Percentiles rank a stretch among this genome's conserved stretches.
Conservation (phyloP, 2,329 filamentous ascomycete genomes). For the Pseudopithomyces chartarum region DNA sequence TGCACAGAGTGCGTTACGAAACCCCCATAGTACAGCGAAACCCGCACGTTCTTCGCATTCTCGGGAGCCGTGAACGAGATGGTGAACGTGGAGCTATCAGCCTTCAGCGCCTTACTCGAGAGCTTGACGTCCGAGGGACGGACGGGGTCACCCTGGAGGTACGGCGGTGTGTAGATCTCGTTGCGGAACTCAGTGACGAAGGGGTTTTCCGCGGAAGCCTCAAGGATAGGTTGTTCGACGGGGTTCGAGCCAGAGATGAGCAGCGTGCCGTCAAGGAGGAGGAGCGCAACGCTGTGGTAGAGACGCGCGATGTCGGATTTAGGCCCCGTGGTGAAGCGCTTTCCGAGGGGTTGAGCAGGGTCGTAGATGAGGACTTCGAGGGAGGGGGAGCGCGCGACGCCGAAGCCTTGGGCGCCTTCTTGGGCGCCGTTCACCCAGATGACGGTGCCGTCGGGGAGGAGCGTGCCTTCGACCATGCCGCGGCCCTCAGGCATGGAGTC, state of each 20-base stretch:
- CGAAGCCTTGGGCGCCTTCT: conserved; percentile 64
- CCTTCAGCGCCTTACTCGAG: conserved; percentile 50
- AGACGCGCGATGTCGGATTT: conserved; percentile 53
- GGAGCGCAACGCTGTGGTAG: conserved; percentile 65
- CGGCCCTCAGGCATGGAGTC: conserved; percentile 64
- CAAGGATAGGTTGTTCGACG: conserved; percentile 61
- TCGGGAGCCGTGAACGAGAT: conserved; percentile 54
- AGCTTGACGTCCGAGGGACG: conserved; percentile 57
- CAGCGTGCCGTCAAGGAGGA: conserved; percentile 64
- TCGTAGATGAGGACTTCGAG: conserved; percentile 64
- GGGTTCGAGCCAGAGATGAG: conserved; percentile 66
- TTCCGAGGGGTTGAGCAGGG: conserved; percentile 55
- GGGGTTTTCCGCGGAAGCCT: conserved; percentile 50
- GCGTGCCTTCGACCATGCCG: conserved; percentile 64
- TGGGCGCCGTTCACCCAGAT: conserved; percentile 67
- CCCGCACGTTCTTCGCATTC: conserved; percentile 52
- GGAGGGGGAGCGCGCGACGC: conserved; percentile 59
- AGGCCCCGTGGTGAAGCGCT: conserved; percentile 56
- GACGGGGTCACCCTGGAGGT: conserved; percentile 59
- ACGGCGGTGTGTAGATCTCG: conserved; percentile 66
- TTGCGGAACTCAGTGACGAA: conserved; percentile 66
- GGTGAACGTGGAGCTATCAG: conserved; percentile 52
- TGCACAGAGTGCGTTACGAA: conserved; percentile 66
- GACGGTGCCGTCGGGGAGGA: conserved; percentile 65
- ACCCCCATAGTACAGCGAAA: conserved; percentile 62